A percentile compares a stretch with the other conserved stretches of the same genome.
phyloP scores from a whole-genome alignment of 208 protist species.

The Acanthamoeba rhysodes region DNA sequence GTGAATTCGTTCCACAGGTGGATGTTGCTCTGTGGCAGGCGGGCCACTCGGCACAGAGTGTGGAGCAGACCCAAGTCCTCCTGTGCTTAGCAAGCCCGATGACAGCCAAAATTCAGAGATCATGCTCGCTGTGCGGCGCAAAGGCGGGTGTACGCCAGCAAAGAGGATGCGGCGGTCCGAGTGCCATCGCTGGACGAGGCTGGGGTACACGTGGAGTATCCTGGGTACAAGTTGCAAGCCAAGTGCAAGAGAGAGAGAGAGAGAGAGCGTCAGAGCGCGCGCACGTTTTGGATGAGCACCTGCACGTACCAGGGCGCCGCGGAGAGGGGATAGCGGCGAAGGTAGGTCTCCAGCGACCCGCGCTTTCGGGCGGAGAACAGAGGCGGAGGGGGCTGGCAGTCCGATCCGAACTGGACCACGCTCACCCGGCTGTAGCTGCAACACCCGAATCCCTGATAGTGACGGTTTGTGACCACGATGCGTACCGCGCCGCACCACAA shows the following conservation, averaged over 20 bases:
- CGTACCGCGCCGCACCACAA: not conserved
- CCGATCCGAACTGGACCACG: not conserved
- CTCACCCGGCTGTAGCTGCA: conserved; percentile 54
- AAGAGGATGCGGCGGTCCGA: not conserved
- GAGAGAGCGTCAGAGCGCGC: too few species aligned
- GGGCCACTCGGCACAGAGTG: not conserved
- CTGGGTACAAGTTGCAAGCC: not conserved
- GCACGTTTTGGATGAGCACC: not conserved
- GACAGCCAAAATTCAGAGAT: not conserved
- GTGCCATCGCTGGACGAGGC: not conserved
- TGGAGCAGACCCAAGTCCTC: conserved; percentile 9
- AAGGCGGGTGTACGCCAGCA: not conserved
- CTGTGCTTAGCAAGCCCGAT: not conserved
- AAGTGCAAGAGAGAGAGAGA: not conserved
- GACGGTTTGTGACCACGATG: not conserved
- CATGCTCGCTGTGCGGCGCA: not conserved
- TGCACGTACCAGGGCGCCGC: conserved; percentile 6
- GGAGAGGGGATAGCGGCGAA: conserved; percentile 9
- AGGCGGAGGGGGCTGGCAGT: not conserved
- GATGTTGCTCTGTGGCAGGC: not conserved
- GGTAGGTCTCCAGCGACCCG: conserved; percentile 5
- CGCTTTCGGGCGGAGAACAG: not conserved
- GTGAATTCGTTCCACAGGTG: conserved; percentile 31
- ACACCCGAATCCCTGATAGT: not conserved
- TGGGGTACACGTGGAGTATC: not conserved